phyloP scores from a whole-genome alignment of 1,139 yeast genomes.

The Diutina catenulata region DNA sequence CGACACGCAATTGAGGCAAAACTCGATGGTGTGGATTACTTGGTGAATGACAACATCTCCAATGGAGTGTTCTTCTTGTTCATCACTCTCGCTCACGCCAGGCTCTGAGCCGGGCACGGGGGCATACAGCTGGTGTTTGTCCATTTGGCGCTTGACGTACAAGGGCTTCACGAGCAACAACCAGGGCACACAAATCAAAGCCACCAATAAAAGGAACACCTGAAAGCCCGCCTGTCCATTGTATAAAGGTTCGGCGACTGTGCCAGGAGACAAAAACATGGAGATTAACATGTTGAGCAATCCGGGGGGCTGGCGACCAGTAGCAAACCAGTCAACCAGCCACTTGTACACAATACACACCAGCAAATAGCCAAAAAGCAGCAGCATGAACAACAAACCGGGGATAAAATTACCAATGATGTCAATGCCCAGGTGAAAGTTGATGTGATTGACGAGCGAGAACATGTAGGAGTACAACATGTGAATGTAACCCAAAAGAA shows the following conservation, averaged over 20 bases:
- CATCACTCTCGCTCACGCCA: constrained; percentile 33
- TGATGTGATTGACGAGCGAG: constrained; percentile 70
- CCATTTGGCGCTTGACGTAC: constrained; percentile 36
- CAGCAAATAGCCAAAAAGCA: constrained; percentile 86
- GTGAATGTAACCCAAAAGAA: constrained; percentile 88
- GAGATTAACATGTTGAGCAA: constrained; percentile 87
- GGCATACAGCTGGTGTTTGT: constrained; percentile 16
- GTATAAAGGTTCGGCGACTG: constrained; percentile 69
- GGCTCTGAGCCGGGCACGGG: constrained; percentile 16
- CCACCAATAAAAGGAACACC: constrained; percentile 57
- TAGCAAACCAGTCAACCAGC: constrained; percentile 83
- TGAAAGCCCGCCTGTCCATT: constrained; percentile 80
- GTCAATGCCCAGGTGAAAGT: constrained; percentile 68
- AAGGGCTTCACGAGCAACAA: constrained; percentile 80
- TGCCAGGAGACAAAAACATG: constrained; percentile 93
- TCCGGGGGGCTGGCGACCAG: constrained; percentile 77
- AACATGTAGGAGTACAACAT: constrained; percentile 86
- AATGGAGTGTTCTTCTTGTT: constrained; percentile 42
- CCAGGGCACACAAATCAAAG: constrained; percentile 93
- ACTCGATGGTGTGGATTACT: constrained; percentile 96
- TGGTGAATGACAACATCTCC: constrained; percentile 97
- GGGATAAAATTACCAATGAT: constrained; percentile 91
- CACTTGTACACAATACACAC: constrained; percentile 85
- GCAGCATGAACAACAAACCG: constrained; percentile 87
- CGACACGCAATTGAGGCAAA: constrained; percentile 92